These are phyloP conservation scores for Gossypium australe DNA, from an alignment of 345 rosid species.

Conservation along the genomic window DNA sequence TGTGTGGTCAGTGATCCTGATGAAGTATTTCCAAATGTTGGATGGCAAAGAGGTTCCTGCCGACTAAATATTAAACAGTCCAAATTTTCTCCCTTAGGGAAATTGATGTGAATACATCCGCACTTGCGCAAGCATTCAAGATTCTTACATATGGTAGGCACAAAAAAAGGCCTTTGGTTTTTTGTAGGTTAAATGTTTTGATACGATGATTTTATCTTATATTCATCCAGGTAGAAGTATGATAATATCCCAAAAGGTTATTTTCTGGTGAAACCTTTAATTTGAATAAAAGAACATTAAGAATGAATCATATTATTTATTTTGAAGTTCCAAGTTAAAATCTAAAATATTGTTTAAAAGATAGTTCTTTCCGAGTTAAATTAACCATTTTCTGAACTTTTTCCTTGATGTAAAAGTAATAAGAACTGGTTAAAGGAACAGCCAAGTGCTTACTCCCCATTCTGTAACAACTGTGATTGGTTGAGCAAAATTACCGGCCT, in stretches of 20 bases:
- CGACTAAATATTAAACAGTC: not conserved
- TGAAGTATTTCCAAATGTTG: not conserved
- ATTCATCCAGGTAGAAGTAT: not conserved
- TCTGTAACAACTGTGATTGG: not conserved
- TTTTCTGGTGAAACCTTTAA: not conserved
- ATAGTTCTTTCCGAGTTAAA: not conserved
- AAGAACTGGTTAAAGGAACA: not conserved
- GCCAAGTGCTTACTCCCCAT: not conserved
- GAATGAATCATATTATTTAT: not conserved
- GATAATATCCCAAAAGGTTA: not conserved
- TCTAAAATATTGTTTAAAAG: not conserved
- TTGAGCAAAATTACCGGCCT: too few species aligned
- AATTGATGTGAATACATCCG: not conserved
- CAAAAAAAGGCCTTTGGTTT: not conserved
- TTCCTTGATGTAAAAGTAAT: not conserved
- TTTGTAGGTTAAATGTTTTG: not conserved
- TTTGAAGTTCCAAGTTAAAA: not conserved
- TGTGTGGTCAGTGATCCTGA: slow-evolving; percentile 16
- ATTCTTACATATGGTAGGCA: not conserved
- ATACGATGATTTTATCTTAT: not conserved
- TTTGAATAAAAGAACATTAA: not conserved
- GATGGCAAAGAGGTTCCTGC: not conserved
- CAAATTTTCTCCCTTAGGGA: not conserved
- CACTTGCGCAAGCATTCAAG: not conserved
- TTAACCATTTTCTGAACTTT: not conserved